Evolutionary conservation across 225 moss, liverwort and hornwort genomes (phyloP).

Genomic region (Physcomitrellopsis africana): DNA sequence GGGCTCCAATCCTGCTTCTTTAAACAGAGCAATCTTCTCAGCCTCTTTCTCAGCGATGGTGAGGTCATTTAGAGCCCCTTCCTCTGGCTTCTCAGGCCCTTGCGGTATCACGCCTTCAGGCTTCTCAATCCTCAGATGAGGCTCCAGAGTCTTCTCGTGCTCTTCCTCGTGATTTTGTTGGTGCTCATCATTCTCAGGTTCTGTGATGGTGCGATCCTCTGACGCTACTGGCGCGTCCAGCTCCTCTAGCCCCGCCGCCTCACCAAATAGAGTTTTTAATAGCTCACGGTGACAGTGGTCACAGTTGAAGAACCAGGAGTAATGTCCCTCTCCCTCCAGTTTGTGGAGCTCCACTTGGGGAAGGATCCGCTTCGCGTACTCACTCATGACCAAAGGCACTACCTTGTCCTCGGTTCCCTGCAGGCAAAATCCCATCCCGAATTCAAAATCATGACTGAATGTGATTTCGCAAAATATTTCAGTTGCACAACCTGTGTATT

Average conservation of each 20-base stretch:
- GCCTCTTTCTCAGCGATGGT: slow-evolving; percentile 43
- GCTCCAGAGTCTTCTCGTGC: not conserved
- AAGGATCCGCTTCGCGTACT: slow-evolving; percentile 56
- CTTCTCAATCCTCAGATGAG: not conserved
- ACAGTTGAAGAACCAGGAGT: slow-evolving; percentile 82
- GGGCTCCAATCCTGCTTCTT: slow-evolving; percentile 35
- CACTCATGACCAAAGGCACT: slow-evolving; percentile 63
- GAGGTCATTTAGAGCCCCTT: slow-evolving; percentile 36
- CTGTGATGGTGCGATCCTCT: not conserved
- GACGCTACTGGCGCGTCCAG: slow-evolving; percentile 23
- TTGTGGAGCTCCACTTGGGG: slow-evolving; percentile 65
- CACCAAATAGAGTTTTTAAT: slow-evolving; percentile 67
- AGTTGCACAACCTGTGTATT: no score
- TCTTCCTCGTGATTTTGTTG: slow-evolving; percentile 1
- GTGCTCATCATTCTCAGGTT: not conserved
- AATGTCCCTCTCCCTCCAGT: slow-evolving; percentile 79
- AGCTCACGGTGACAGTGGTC: slow-evolving; percentile 70
- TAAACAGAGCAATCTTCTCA: slow-evolving; percentile 44
- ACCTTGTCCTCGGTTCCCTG: slow-evolving; percentile 83
- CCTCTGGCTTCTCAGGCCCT: slow-evolving; percentile 44
- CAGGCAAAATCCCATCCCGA: slow-evolving; percentile 3
- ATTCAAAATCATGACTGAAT: not conserved
- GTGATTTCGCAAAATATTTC: no score
- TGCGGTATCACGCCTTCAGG: slow-evolving; percentile 25
- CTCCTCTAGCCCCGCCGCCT: slow-evolving; percentile 47